Conservation (phyloP, 106 monocot genomes). For the Triglochin maritima region DNA sequence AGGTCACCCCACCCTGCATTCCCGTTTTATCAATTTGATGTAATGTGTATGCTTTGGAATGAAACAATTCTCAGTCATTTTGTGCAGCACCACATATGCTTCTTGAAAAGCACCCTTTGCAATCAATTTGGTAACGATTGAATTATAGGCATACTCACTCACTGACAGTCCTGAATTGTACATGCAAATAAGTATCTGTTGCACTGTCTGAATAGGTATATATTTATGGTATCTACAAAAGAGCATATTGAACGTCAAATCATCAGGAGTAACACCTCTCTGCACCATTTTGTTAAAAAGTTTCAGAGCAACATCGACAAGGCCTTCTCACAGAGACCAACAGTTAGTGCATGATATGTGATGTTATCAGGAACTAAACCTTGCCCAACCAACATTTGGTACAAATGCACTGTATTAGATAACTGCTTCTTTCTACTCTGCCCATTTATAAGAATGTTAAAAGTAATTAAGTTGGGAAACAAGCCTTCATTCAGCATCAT, state of each 20-base stretch:
- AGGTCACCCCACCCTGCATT: slow-evolving; percentile 64
- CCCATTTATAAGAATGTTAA: slow-evolving; percentile 67
- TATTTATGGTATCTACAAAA: slow-evolving; percentile 39
- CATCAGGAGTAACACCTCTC: slow-evolving; percentile 42
- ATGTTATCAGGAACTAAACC: slow-evolving; percentile 44
- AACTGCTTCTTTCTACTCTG: slow-evolving; percentile 35
- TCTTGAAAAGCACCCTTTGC: slow-evolving; percentile 42
- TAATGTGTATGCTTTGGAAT: slow-evolving; percentile 55
- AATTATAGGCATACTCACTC: slow-evolving; percentile 38
- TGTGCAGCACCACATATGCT: slow-evolving; percentile 45
- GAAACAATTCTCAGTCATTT: slow-evolving; percentile 61
- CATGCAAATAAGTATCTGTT: slow-evolving; percentile 55
- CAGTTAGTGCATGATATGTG: slow-evolving; percentile 55
- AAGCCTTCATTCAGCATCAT: slow-evolving; percentile 48
- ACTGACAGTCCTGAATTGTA: slow-evolving; percentile 37
- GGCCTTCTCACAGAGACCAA: slow-evolving; percentile 47
- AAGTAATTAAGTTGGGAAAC: slow-evolving; percentile 41
- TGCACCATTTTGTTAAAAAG: slow-evolving; percentile 69
- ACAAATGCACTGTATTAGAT: slow-evolving; percentile 34
- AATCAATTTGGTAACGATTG: slow-evolving; percentile 62
- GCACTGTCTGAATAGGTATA: slow-evolving; percentile 28
- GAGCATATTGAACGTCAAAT: slow-evolving; percentile 56
- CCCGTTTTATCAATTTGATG: slow-evolving; percentile 74
- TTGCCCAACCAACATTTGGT: slow-evolving; percentile 34
- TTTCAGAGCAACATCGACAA: slow-evolving; percentile 61